Evolutionary conservation across 306 rosid genomes (phyloP), one percentile per base, ranked within the genome.

Genomic region (Vachellia collinsii): DNA sequence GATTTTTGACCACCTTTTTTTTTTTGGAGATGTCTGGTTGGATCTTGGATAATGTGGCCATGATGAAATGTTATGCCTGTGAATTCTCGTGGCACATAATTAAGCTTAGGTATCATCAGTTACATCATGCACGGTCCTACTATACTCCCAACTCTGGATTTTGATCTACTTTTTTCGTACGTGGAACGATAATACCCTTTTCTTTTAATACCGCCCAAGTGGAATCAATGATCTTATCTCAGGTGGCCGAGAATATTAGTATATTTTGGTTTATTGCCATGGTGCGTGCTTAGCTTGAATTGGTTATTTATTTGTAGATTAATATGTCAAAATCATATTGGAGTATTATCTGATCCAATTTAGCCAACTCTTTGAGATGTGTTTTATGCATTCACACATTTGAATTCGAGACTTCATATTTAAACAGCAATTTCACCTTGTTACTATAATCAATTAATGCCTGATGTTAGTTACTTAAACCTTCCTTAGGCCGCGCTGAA

Each of bases 111-210:
- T 11, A 61, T 23, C 67, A 25, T 25, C 38, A 61, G 67, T 61
- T 61, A 25, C 67, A 61, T 61, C 38, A 25, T 61, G 43, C 23
- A 48, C 9, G 64, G 51, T 66, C 72, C 79, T 76, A 68, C 73
- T 17, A 4, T 38, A 66, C 37, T 0, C 8, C 16, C 7, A 19
- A 44, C 19, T 11, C 25, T 16, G 34, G 44, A 48, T 13, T 66
- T 36, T 20, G 23, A 34, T 34, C 20, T 11, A 20, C 20, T 44
- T 43, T 16, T n/a, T 70, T 19, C 14, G 48, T 12, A 77, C 53
- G 74, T 77, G 80, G 65, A 65, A 19, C 51, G 13, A 36, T 56
- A 48, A 7, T 46, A 19, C 74, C 74, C 51, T 65, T 65, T 65
- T 36, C 73, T 47, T 64, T 77, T 46, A 7, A 62, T 37, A n/a